Percentiles rank a stretch among this genome's conserved stretches.
These are phyloP conservation scores for Fusarium piperis DNA, from an alignment of 2,329 filamentous ascomycete genomes.

Conservation along the genomic window DNA sequence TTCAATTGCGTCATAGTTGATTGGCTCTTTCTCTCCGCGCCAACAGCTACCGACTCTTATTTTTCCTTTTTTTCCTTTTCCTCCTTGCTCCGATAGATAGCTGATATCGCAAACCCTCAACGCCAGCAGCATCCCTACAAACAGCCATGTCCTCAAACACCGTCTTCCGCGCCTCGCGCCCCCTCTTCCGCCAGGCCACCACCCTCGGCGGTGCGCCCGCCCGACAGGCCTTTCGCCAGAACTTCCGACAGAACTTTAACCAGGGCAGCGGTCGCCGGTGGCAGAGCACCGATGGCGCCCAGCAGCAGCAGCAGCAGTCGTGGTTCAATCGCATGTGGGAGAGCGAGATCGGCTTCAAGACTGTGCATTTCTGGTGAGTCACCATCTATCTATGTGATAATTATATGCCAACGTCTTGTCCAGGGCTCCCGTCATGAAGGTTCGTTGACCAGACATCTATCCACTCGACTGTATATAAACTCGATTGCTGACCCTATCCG, in stretches of 20 bases:
- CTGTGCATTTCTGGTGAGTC: conserved; percentile 94
- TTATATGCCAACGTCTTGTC: conserved; percentile 32
- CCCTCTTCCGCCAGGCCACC: conserved; percentile 64
- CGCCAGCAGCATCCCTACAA: not conserved
- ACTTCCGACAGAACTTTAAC: conserved; percentile 55
- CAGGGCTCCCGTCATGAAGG: conserved; percentile 93
- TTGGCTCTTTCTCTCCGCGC: not conserved
- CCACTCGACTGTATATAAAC: not conserved
- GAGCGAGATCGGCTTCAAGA: conserved; percentile 85
- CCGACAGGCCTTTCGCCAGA: conserved; percentile 62
- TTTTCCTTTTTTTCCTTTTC: not conserved
- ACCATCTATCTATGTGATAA: not conserved
- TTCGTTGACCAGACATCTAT: conserved; percentile 41
- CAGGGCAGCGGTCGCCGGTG: conserved; percentile 62
- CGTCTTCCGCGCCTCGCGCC: conserved; percentile 65
- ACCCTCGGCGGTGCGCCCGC: conserved; percentile 62
- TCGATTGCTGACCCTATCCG: conserved; percentile 15
- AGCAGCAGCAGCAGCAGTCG: conserved; percentile 51
- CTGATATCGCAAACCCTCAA: conserved; percentile 5
- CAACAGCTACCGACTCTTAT: conserved; percentile 1
- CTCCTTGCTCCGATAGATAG: not conserved
- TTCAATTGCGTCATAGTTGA: conserved; percentile 7
- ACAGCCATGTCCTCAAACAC: conserved; percentile 56
- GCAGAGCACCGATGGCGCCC: conserved; percentile 72
- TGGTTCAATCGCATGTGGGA: conserved; percentile 85